Percentiles rank a stretch among this genome's conserved stretches.
phyloP scores from a whole-genome alignment of 2,329 filamentous ascomycete species.

The Venturia aucupariae region DNA sequence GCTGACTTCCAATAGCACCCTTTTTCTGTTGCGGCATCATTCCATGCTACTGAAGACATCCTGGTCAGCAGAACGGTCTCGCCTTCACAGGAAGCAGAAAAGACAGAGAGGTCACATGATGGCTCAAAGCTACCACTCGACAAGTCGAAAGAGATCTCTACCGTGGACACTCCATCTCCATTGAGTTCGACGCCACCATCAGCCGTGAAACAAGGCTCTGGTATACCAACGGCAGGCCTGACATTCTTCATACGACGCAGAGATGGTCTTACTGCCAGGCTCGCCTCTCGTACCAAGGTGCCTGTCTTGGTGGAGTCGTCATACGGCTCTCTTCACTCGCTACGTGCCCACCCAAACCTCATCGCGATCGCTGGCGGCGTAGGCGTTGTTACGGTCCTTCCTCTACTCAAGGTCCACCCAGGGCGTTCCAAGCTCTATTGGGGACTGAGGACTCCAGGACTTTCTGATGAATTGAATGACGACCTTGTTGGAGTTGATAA shows the following conservation, averaged over 20 bases:
- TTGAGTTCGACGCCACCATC: background rate
- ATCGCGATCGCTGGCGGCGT: constrained; percentile 35
- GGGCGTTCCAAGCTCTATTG: background rate
- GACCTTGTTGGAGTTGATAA: constrained; percentile 13
- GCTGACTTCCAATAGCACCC: constrained; percentile 22
- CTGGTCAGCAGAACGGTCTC: background rate
- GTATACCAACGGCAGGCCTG: background rate
- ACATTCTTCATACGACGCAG: constrained; percentile 9
- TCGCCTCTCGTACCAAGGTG: constrained; percentile 20
- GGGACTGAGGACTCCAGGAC: background rate
- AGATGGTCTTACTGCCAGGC: constrained; percentile 30
- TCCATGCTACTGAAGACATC: background rate
- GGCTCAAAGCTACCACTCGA: background rate
- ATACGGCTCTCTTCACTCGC: constrained; percentile 27
- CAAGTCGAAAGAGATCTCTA: background rate
- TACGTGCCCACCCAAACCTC: constrained; percentile 19
- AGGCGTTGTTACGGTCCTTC: constrained; percentile 37
- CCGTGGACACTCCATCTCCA: background rate
- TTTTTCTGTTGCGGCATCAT: constrained; percentile 33
- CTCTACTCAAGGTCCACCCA: constrained; percentile 23
- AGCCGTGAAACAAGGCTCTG: background rate
- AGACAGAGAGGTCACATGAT: background rate
- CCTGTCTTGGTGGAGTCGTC: constrained; percentile 38
- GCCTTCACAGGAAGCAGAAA: background rate
- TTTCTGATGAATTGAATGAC: background rate